Evolutionary conservation across 2,329 filamentous ascomycete species (phyloP).

Genomic region (Fusarium sororula): DNA sequence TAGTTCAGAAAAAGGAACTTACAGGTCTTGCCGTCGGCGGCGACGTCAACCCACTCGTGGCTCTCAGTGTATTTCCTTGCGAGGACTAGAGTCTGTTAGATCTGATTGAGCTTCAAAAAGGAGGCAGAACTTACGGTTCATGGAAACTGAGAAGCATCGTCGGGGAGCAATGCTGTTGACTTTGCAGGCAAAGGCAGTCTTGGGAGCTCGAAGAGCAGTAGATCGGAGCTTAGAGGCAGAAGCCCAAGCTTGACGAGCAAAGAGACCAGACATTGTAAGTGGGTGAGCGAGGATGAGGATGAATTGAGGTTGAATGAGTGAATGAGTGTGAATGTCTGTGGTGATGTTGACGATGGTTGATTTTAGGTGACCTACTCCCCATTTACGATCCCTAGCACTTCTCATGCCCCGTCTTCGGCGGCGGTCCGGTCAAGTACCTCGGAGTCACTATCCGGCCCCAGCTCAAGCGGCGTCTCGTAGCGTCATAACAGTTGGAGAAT

Average conservation of each 20-base stretch:
- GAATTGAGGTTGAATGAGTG: neutral
- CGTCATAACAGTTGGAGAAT: constrained; percentile 30
- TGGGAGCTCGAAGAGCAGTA: constrained; percentile 30
- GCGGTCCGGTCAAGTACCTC: constrained; percentile 32
- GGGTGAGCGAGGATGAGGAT: neutral
- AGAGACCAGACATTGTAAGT: constrained; percentile 37
- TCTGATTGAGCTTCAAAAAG: neutral
- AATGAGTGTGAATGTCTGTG: neutral
- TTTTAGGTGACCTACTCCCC: constrained; percentile 1
- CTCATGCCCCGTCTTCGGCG: constrained; percentile 17
- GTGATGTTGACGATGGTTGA: constrained; percentile 3
- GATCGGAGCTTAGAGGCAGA: constrained; percentile 37
- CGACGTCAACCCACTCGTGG: constrained; percentile 91
- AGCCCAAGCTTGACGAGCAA: constrained; percentile 39
- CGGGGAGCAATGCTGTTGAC: constrained; percentile 25
- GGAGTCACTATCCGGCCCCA: constrained; percentile 35
- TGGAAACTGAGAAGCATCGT: constrained; percentile 40
- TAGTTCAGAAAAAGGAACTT: neutral
- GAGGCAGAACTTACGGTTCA: constrained; percentile 27
- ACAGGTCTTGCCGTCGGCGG: constrained; percentile 65
- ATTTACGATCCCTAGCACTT: constrained; percentile 17
- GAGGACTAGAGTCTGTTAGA: constrained; percentile 19
- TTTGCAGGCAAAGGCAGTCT: constrained; percentile 24
- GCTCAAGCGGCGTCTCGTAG: constrained; percentile 16
- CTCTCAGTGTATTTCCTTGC: constrained; percentile 76